A percentile compares a stretch with the other conserved stretches of the same genome.
These are phyloP conservation scores for Fonsecaea pugnacius DNA, from an alignment of 2,329 filamentous ascomycete genomes.

Conservation along the genomic window DNA sequence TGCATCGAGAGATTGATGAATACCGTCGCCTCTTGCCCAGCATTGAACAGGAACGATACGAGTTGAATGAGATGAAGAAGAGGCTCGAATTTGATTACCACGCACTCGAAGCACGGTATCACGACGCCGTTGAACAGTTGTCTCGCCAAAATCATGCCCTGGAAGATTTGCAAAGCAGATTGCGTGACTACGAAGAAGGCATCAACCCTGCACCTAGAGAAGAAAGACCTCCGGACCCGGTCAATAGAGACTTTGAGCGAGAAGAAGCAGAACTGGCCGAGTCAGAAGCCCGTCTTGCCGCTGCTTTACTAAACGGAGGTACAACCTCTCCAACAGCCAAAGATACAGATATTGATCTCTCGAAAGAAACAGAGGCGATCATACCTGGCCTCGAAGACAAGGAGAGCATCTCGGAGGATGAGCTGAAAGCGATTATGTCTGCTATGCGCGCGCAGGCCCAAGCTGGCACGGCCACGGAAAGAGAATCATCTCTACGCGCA, in stretches of 20 bases:
- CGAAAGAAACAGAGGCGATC: slow-evolving; percentile 7
- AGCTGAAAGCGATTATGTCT: slow-evolving; percentile 38
- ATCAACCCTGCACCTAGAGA: slow-evolving; percentile 20
- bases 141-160: slow-evolving; percentile 36
- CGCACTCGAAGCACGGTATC: slow-evolving; percentile 50
- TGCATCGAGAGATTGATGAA: slow-evolving; percentile 39
- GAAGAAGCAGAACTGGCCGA: slow-evolving; percentile 35
- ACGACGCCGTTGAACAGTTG: slow-evolving; percentile 50
- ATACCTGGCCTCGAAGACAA: slow-evolving; percentile 10
- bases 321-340: not conserved
- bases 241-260: slow-evolving; percentile 31
- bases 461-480: slow-evolving; percentile 32
- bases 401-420: slow-evolving; percentile 35
- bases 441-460: slow-evolving; percentile 37
- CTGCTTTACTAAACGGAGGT: slow-evolving; percentile 32
- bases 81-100: slow-evolving; percentile 56
- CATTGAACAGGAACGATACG: slow-evolving; percentile 54
- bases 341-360: slow-evolving; percentile 8
- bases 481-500: slow-evolving; percentile 31
- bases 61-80: slow-evolving; percentile 54
- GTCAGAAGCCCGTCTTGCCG: slow-evolving; percentile 35
- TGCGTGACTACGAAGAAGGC: slow-evolving; percentile 36
- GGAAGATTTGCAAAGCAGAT: slow-evolving; percentile 36
- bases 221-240: slow-evolving; percentile 12
- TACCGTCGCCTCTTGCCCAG: slow-evolving; percentile 52